Conservation (phyloP, 805 yeast species). For the Myxozyma geophila region DNA sequence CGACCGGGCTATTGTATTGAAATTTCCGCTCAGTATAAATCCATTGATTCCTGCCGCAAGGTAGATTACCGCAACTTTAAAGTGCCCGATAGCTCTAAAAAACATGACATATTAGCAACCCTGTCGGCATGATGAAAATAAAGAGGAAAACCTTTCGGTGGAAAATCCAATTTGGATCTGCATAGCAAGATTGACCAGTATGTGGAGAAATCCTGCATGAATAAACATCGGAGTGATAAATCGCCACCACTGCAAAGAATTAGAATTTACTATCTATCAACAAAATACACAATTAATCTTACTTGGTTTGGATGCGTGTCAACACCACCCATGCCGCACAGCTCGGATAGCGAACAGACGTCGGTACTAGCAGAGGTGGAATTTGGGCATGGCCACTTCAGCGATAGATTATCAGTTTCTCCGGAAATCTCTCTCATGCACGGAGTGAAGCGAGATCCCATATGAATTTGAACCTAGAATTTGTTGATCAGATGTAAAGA, state of each 20-base stretch:
- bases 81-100: conserved; percentile 52
- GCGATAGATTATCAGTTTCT: conserved; percentile 54
- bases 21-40: conserved; percentile 69
- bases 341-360: conserved; percentile 59
- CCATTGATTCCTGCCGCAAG: conserved; percentile 68
- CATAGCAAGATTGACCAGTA: conserved; percentile 62
- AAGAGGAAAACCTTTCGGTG: conserved; percentile 51
- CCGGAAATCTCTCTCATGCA: conserved; percentile 63
- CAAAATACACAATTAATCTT: not conserved
- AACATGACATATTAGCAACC: not conserved
- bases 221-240: conserved; percentile 69
- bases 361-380: conserved; percentile 60
- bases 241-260: conserved; percentile 57
- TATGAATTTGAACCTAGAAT: conserved; percentile 52
- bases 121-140: not conserved
- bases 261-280: not conserved
- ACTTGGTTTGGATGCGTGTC: conserved; percentile 58
- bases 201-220: conserved; percentile 76
- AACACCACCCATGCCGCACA: conserved; percentile 65
- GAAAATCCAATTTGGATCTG: conserved; percentile 66
- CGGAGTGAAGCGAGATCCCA: conserved; percentile 74
- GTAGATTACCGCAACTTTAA: conserved; percentile 61
- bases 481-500: not conserved
- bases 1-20: conserved; percentile 67
- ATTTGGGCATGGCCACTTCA: conserved; percentile 69